Evolutionary conservation across 208 protist species (phyloP).

Genomic region (Acanthamoeba triangularis): DNA sequence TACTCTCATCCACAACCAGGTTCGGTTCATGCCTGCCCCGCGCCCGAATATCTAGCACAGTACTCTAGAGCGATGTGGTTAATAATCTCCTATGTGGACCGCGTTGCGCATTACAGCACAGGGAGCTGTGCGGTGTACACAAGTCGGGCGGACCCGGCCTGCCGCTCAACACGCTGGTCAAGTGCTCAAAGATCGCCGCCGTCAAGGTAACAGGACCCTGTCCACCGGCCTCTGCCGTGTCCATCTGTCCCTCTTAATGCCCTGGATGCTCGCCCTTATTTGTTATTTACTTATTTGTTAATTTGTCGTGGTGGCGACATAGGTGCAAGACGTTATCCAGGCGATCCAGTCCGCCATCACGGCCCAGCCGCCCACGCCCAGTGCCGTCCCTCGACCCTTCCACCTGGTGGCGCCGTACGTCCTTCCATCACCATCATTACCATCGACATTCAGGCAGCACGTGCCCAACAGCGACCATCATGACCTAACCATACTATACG

Average conservation of each 20-base stretch:
- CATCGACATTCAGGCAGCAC: too few species aligned
- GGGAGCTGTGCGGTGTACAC: constrained; percentile 88
- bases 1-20: constrained; percentile 86
- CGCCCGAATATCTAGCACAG: too few species aligned
- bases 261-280: too few species aligned
- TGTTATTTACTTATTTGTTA: background rate
- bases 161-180: constrained; percentile 79
- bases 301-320: background rate
- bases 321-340: constrained; percentile 3
- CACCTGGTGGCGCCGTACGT: background rate
- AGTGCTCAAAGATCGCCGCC: constrained; percentile 85
- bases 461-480: too few species aligned
- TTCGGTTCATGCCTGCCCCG: background rate
- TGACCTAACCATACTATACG: too few species aligned
- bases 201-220: constrained; percentile 84
- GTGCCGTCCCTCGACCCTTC: background rate
- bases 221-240: too few species aligned
- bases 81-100: too few species aligned
- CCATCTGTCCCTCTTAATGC: too few species aligned
- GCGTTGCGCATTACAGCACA: constrained; percentile 61
- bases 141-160: constrained; percentile 87
- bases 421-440: too few species aligned
- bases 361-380: constrained; percentile 3
- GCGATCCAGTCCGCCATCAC: background rate
- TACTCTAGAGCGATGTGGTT: too few species aligned